phyloP scores from a whole-genome alignment of 306 rosid species.

The Dryas drummondii region DNA sequence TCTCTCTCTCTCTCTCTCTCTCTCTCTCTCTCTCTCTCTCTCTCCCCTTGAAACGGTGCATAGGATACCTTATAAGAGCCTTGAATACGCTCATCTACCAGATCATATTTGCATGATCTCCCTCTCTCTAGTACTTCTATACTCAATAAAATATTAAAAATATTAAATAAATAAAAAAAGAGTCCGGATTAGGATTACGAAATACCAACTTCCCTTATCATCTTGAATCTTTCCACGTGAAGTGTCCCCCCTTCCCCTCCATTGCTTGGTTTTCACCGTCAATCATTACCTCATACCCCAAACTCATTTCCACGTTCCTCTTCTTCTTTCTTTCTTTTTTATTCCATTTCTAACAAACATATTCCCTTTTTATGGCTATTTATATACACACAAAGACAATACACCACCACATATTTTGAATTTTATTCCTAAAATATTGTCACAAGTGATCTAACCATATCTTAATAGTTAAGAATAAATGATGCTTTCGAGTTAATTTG shows the following conservation, averaged over 20 bases:
- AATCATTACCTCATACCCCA: slow-evolving; percentile 33
- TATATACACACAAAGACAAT: too few species aligned
- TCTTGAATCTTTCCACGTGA: slow-evolving; percentile 82
- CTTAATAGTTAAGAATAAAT: too few species aligned
- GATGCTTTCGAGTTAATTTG: too few species aligned
- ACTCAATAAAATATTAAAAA: background rate
- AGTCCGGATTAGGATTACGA: slow-evolving; percentile 52
- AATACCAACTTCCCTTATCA: slow-evolving; percentile 49
- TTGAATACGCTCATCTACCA: slow-evolving; percentile 52
- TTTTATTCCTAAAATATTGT: too few species aligned
- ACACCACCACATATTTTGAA: too few species aligned
- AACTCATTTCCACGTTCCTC: background rate
- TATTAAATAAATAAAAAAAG: background rate
- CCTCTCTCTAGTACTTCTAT: background rate
- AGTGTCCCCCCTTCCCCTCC: slow-evolving; percentile 32
- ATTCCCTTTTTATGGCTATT: too few species aligned
- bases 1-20: background rate
- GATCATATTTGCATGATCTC: too few species aligned
- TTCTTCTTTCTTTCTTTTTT: too few species aligned
- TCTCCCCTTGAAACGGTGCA: slow-evolving; percentile 21
- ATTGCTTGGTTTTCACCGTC: slow-evolving; percentile 62
- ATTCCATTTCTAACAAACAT: too few species aligned
- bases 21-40: background rate
- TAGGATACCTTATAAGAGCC: slow-evolving; percentile 66
- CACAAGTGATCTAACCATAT: too few species aligned